These are phyloP conservation scores for Paraphoma sp. DNA, from an alignment of 2,329 filamentous ascomycete genomes.

Conservation along the genomic window DNA sequence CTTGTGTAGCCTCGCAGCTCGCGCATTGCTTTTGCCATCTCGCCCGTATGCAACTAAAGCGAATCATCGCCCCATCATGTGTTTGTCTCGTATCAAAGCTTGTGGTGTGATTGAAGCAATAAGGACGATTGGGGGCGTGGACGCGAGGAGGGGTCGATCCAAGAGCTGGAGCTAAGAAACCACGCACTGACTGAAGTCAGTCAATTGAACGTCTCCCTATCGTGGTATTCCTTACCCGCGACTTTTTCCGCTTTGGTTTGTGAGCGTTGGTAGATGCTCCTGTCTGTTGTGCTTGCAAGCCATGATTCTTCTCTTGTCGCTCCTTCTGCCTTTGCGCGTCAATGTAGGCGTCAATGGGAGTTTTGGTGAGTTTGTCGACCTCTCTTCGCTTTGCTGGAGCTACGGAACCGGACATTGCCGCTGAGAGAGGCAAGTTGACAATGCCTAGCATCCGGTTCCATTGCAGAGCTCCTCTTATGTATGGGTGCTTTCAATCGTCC, in stretches of 20 bases:
- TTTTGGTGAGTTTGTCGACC: conserved; percentile 1
- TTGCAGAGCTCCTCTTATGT: not conserved
- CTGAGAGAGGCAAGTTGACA: not conserved
- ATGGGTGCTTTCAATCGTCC: not conserved
- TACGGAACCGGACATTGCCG: conserved; percentile 7
- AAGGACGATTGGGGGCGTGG: too few species aligned
- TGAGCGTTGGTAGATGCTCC: not conserved
- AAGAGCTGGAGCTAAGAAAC: too few species aligned
- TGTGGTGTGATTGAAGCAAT: too few species aligned
- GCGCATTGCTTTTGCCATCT: too few species aligned
- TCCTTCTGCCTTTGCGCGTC: not conserved
- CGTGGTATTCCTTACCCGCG: not conserved
- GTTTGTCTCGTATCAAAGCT: too few species aligned
- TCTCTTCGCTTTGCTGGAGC: conserved; percentile 4
- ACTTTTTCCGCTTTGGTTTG: conserved; percentile 2
- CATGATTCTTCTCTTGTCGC: not conserved
- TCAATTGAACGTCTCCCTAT: too few species aligned
- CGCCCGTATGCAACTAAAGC: too few species aligned
- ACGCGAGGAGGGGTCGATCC: too few species aligned
- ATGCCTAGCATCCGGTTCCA: not conserved
- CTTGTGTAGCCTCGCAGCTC: too few species aligned
- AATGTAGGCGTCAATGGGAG: not conserved
- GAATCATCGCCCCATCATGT: too few species aligned
- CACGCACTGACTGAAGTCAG: too few species aligned
- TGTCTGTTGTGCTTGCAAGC: not conserved